Evolutionary conservation across 306 rosid genomes (phyloP).

Genomic region (Casuarina cunninghamiana): DNA sequence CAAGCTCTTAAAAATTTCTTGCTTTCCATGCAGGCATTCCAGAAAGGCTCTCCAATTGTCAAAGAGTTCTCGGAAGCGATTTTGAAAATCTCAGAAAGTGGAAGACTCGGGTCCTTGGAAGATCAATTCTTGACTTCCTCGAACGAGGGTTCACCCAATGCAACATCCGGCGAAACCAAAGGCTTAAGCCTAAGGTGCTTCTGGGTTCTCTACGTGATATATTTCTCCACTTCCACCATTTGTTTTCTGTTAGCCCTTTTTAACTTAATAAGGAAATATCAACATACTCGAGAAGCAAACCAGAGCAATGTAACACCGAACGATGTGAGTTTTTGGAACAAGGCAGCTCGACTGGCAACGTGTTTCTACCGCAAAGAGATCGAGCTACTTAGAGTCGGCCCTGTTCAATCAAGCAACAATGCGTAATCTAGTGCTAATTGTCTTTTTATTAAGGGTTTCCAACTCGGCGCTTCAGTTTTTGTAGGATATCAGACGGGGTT

Average conservation of each 20-base stretch:
- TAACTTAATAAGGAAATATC: constrained; percentile 7
- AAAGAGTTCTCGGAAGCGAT: constrained; percentile 61
- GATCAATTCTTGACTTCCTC: constrained; percentile 34
- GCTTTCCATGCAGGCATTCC: constrained; percentile 49
- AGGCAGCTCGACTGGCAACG: constrained; percentile 23
- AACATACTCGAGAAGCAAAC: constrained; percentile 13
- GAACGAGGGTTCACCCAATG: constrained; percentile 19
- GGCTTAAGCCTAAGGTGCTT: constrained; percentile 50
- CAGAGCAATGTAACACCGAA: neutral
- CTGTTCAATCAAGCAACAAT: no score
- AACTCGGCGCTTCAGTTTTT: no score
- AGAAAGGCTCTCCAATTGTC: constrained; percentile 66
- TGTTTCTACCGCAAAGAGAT: constrained; percentile 14
- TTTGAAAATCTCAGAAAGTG: constrained; percentile 42
- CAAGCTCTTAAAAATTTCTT: neutral
- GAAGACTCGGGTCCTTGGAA: constrained; percentile 30
- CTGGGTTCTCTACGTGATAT: constrained; percentile 56
- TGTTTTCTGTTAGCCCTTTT: constrained; percentile 38
- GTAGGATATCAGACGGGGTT: no score
- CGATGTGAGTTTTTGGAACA: constrained; percentile 20
- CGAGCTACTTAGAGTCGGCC: no score
- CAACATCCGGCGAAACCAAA: constrained; percentile 5
- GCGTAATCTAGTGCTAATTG: no score
- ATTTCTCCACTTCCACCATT: constrained; percentile 48
- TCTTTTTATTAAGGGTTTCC: no score